Conservation (phyloP, 2,329 filamentous ascomycete genomes). For the Sporothrix inflata region DNA sequence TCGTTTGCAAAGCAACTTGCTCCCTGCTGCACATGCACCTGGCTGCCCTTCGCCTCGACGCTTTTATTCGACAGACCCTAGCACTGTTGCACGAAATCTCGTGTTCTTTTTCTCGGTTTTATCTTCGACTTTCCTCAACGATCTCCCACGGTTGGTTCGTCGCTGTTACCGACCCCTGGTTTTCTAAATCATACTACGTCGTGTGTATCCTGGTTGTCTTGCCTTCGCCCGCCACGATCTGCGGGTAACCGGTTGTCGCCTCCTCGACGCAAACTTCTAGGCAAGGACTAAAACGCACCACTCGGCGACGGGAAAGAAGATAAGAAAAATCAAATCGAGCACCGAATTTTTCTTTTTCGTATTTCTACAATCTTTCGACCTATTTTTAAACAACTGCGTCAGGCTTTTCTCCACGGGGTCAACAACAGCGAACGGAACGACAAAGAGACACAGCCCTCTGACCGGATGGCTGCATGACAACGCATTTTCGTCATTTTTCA, state of each 20-base stretch:
- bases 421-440: background rate
- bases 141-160: background rate
- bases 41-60: background rate
- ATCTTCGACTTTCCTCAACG: background rate
- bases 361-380: background rate
- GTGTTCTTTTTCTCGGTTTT: constrained; percentile 2
- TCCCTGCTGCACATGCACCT: background rate
- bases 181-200: background rate
- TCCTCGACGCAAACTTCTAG: background rate
- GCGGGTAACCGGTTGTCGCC: background rate
- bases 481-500: constrained; percentile 4
- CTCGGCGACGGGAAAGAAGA: background rate
- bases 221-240: background rate
- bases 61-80: background rate
- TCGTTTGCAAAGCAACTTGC: background rate
- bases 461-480: constrained; percentile 29
- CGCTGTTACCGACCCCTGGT: background rate
- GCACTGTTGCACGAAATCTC: constrained; percentile 6
- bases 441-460: background rate
- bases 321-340: background rate
- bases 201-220: constrained; percentile 3
- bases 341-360: background rate
- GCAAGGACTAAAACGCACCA: background rate
- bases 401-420: background rate
- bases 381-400: background rate